phyloP scores from a whole-genome alignment of 495 filamentous ascomycete species.

The Aspergillus sparsus region DNA sequence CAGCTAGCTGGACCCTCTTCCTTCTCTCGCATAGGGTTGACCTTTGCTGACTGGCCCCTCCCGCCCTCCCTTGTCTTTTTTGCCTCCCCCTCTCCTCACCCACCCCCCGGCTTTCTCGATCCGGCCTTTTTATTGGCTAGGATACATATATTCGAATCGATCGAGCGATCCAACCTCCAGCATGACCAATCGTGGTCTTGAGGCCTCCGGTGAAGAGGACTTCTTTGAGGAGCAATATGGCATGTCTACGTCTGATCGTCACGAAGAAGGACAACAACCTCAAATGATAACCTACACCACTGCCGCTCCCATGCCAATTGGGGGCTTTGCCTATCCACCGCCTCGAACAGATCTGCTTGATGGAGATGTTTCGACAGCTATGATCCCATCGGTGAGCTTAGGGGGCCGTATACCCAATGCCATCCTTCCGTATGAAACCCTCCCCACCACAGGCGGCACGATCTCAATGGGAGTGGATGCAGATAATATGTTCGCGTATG shows the following conservation, averaged over 20 bases:
- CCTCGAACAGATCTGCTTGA: conserved; percentile 17
- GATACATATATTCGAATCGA: conserved; percentile 7
- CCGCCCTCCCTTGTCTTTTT: background rate
- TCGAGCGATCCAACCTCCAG: conserved; percentile 21
- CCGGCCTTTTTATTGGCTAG: conserved; percentile 23
- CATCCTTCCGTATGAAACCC: conserved; percentile 35
- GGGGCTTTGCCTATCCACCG: conserved; percentile 20
- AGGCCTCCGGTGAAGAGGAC: conserved; percentile 19
- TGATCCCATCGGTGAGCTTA: conserved; percentile 27
- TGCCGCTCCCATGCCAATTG: conserved; percentile 19
- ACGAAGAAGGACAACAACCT: conserved; percentile 15
- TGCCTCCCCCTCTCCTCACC: background rate
- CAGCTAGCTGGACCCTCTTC: background rate
- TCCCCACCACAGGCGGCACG: conserved; percentile 23
- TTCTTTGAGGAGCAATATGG: conserved; percentile 25
- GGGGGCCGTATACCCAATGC: conserved; percentile 31
- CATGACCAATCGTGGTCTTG: conserved; percentile 20
- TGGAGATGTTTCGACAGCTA: conserved; percentile 6
- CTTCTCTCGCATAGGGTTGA: background rate
- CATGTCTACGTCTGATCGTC: conserved; percentile 15
- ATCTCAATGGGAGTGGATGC: conserved; percentile 32
- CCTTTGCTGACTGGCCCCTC: background rate
- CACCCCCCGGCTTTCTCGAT: conserved; percentile 13
- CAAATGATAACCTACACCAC: conserved; percentile 16
- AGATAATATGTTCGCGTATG: conserved; percentile 30